These are phyloP conservation scores for Cercis canadensis DNA, from an alignment of 306 rosid genomes.

Conservation along the genomic window DNA sequence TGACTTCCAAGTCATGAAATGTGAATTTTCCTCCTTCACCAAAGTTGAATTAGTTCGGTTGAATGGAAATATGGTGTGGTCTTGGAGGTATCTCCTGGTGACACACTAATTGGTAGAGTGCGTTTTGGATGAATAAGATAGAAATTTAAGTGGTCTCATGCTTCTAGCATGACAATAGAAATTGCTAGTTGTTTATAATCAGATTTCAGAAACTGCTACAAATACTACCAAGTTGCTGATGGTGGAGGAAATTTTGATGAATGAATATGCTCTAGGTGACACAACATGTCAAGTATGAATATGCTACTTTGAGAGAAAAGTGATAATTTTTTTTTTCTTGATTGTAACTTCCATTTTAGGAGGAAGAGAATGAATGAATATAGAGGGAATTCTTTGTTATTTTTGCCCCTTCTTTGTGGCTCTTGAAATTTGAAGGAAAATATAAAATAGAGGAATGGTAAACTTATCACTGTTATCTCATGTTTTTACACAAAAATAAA, in stretches of 20 bases:
- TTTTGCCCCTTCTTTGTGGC: not conserved
- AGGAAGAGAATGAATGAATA: slow-evolving; percentile 31
- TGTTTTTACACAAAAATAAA: too few relatives aligned
- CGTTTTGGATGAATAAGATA: slow-evolving; percentile 42
- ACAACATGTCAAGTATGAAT: slow-evolving; percentile 30
- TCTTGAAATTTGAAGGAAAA: too few relatives aligned
- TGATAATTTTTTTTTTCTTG: slow-evolving; percentile 34
- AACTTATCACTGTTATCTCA: too few relatives aligned
- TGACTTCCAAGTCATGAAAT: slow-evolving; percentile 51
- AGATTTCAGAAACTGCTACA: slow-evolving; percentile 41
- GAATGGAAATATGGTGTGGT: slow-evolving; percentile 63
- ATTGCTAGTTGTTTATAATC: slow-evolving; percentile 40
- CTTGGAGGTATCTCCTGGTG: slow-evolving; percentile 35
- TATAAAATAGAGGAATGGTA: too few relatives aligned
- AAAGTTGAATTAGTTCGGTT: slow-evolving; percentile 60
- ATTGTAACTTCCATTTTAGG: slow-evolving; percentile 32
- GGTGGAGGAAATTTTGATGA: slow-evolving; percentile 49
- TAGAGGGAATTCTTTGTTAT: not conserved
- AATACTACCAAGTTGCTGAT: slow-evolving; percentile 37
- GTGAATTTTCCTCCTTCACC: slow-evolving; percentile 50
- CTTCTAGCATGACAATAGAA: slow-evolving; percentile 38
- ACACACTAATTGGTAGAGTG: slow-evolving; percentile 39
- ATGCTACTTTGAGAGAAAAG: slow-evolving; percentile 36
- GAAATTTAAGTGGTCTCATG: slow-evolving; percentile 35
- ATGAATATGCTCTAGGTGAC: slow-evolving; percentile 35